A percentile compares a stretch with the other conserved stretches of the same genome.
These are phyloP conservation scores for Psilocybe azurescens DNA, from an alignment of 768 basidiomycete genomes.

Conservation along the genomic window DNA sequence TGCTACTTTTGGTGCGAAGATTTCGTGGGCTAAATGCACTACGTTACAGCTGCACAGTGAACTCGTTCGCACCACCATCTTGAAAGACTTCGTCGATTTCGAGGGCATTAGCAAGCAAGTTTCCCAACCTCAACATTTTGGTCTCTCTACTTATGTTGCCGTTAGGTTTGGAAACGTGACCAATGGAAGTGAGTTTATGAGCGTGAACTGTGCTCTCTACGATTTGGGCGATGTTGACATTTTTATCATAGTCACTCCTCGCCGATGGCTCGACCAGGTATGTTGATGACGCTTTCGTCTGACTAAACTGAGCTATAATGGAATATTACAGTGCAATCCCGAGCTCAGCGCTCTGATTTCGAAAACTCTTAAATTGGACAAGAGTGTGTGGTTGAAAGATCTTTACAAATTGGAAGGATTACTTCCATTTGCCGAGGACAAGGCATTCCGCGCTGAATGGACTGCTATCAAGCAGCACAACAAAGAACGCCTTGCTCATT, in stretches of 20 bases:
- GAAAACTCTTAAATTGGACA: conserved; percentile 75
- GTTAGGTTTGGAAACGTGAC: conserved; percentile 87
- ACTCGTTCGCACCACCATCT: conserved; percentile 81
- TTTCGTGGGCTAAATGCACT: neutral
- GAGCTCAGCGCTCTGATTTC: conserved; percentile 85
- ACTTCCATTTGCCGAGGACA: conserved; percentile 72
- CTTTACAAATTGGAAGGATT: conserved; percentile 80
- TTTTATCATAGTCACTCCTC: conserved; percentile 73
- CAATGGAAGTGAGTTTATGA: conserved; percentile 77
- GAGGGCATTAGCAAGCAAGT: conserved; percentile 84
- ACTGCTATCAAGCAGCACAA: conserved; percentile 86
- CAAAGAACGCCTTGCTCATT: conserved; percentile 85
- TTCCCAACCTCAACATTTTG: conserved; percentile 16
- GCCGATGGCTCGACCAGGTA: conserved; percentile 89
- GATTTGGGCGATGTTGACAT: neutral
- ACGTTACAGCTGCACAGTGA: conserved; percentile 77
- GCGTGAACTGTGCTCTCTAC: neutral
- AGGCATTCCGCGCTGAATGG: conserved; percentile 81
- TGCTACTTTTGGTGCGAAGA: neutral
- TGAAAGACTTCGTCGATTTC: conserved; percentile 94
- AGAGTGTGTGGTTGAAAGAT: conserved; percentile 85
- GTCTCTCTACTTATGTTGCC: neutral
- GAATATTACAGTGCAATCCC: conserved; percentile 76
- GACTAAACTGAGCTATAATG: neutral
- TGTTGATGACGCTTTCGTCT: neutral